Evolutionary conservation across 2,329 filamentous ascomycete species (phyloP).

Genomic region (Fusarium domesticum): DNA sequence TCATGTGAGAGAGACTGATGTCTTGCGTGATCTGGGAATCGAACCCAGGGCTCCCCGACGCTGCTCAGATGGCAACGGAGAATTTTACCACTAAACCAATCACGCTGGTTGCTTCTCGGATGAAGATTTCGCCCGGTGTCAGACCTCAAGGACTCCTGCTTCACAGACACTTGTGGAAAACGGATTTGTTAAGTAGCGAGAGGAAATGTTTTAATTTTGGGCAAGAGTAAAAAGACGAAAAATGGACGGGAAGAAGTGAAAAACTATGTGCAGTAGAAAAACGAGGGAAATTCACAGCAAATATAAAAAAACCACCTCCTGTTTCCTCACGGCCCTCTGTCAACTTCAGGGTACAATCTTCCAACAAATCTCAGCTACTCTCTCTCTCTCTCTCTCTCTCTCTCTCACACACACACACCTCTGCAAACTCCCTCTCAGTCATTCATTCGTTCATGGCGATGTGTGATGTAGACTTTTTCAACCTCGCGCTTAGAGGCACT

Average conservation of each 20-base stretch:
- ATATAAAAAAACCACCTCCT: neutral
- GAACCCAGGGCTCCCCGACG: neutral
- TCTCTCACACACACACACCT: no score
- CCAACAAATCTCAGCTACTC: no score
- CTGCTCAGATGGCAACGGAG: neutral
- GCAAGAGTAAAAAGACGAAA: slow-evolving; percentile 9
- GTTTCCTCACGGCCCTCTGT: neutral
- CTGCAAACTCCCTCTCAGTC: neutral
- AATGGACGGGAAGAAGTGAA: neutral
- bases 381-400: no score
- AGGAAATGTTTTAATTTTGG: slow-evolving; percentile 11
- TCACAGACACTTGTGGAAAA: no score
- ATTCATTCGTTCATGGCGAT: slow-evolving; percentile 1
- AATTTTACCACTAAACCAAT: slow-evolving; percentile 1
- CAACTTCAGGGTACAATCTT: no score
- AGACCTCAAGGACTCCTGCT: no score
- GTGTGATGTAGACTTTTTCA: neutral
- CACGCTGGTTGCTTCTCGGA: no score
- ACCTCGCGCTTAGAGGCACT: slow-evolving; percentile 37
- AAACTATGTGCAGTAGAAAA: neutral
- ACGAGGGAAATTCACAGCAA: neutral
- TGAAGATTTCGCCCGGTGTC: no score
- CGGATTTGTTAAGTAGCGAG: neutral
- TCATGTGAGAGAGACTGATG: neutral
- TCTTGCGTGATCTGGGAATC: neutral